Evolutionary conservation across 164 flowering plant species (phyloP).

Genomic region (Annona squamosa): DNA sequence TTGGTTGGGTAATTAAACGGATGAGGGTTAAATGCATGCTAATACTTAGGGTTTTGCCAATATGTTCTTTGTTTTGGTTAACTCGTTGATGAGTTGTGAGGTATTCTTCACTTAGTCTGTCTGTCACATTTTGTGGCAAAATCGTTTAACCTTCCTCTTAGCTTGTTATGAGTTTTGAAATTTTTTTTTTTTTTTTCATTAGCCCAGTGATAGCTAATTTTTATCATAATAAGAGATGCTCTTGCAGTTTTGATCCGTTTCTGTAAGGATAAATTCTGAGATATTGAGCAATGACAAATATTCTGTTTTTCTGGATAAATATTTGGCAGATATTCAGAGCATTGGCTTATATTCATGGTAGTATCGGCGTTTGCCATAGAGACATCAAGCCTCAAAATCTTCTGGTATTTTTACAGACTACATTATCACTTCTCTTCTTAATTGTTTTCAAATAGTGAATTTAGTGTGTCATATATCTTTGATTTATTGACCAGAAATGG

Average conservation of each 20-base stretch:
- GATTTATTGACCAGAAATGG: neutral
- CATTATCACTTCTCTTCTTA: neutral
- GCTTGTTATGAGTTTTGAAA: neutral
- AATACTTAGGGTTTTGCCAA: neutral
- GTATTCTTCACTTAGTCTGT: neutral
- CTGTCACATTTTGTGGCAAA: neutral
- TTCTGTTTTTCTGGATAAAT: constrained; percentile 3
- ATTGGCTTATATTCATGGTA: constrained; percentile 51
- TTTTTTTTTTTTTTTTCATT: no score
- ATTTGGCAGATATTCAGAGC: constrained; percentile 49
- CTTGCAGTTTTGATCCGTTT: neutral
- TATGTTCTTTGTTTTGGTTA: neutral
- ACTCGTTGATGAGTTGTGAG: neutral
- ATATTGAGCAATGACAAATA: neutral
- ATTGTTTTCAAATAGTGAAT: no score
- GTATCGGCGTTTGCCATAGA: constrained; percentile 60
- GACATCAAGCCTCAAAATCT: constrained; percentile 69
- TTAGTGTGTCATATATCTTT: no score
- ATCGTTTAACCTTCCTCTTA: neutral
- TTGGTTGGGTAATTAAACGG: neutral
- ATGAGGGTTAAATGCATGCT: no score
- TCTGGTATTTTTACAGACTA: constrained; percentile 27
- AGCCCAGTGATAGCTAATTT: neutral
- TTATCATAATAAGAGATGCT: neutral
- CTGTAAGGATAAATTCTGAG: neutral